Evolutionary conservation across 2,329 filamentous ascomycete species (phyloP).

Genomic region (Plectosphaerella plurivora): DNA sequence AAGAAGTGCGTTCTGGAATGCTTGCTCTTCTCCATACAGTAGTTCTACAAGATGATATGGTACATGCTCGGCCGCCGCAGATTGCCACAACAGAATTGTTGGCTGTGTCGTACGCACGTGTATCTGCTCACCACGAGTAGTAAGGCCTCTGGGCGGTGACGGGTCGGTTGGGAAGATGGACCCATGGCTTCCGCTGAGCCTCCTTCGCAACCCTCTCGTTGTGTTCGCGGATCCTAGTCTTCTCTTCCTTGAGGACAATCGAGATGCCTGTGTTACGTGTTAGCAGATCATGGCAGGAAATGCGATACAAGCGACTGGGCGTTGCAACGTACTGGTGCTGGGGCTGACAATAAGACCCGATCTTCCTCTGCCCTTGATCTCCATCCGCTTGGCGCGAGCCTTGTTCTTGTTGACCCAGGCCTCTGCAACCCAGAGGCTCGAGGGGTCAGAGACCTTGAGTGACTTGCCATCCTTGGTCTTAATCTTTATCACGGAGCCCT

Average conservation of each 20-base stretch:
- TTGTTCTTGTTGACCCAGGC: slow-evolving; percentile 85
- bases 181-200: slow-evolving; percentile 74
- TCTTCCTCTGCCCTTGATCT: slow-evolving; percentile 73
- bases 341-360: slow-evolving; percentile 66
- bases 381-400: slow-evolving; percentile 51
- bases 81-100: not conserved
- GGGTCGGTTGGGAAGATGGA: slow-evolving; percentile 80
- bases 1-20: not conserved
- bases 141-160: slow-evolving; percentile 83
- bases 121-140: slow-evolving; percentile 71
- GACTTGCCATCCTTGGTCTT: slow-evolving; percentile 71
- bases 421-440: slow-evolving; percentile 84
- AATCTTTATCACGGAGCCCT: slow-evolving; percentile 44
- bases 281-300: slow-evolving; percentile 5
- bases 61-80: not conserved
- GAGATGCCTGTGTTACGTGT: slow-evolving; percentile 55
- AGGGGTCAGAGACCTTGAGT: slow-evolving; percentile 66
- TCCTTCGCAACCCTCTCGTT: slow-evolving; percentile 75
- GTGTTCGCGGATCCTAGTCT: slow-evolving; percentile 76
- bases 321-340: slow-evolving; percentile 61
- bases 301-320: not conserved
- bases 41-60: slow-evolving; percentile 3
- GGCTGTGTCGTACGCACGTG: not conserved
- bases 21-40: not conserved
- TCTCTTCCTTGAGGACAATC: slow-evolving; percentile 87